Base-by-base conservation (phyloP, 1,284 basidiomycete species). In the Ustilago bromivora region DNA sequence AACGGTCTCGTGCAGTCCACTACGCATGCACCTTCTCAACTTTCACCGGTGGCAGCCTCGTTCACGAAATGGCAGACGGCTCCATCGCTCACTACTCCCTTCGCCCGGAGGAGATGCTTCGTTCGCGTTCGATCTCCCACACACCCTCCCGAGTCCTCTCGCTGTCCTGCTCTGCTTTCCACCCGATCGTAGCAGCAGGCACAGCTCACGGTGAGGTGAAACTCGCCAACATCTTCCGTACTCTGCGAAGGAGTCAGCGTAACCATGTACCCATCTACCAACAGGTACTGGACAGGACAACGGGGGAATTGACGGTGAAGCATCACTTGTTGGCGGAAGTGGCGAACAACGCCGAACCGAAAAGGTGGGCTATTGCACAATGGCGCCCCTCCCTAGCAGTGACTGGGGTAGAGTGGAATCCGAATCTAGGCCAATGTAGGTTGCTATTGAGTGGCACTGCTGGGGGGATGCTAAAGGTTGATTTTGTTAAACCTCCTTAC, bases 1-100 rank as follows among this genome's bases (percentile, higher is more conserved):
- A 74, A 32, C 67, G 65, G 12, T 54, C 34, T 3, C 61, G 71
- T 0, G 54, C 61, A 1, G 57, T 71, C 7, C 67, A 74, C 53
- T 65, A 70, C 35, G 57, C 63, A 3, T 63, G 61, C 11, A 23
- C 32, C 1, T 78, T 71, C 13, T 49, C 58, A 0, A 10, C 64
- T 0, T 70, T 65, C 17, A 46, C 57, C 7, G 61, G 69, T 28
- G 62, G 54, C 6, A 41, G 32, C 1, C 43, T 76, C 12, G 58
- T 70, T 1, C 68, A 76, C 62, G 73, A 76, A 58, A 53, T 65
- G n/a, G 68, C 64, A n/a, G 73, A 76, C 15, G 73, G 73, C 0
- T 57, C 53, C 3, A 56, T 76, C 17, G 49, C 59, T 32, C 57
- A 69, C 41, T 72, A 69, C 47, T 61, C 61, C 4, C 13, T 71